Percentiles rank a stretch among this genome's conserved stretches.
Conservation (phyloP, 176 grass and related monocot species). For the Oryza rufipogon region DNA sequence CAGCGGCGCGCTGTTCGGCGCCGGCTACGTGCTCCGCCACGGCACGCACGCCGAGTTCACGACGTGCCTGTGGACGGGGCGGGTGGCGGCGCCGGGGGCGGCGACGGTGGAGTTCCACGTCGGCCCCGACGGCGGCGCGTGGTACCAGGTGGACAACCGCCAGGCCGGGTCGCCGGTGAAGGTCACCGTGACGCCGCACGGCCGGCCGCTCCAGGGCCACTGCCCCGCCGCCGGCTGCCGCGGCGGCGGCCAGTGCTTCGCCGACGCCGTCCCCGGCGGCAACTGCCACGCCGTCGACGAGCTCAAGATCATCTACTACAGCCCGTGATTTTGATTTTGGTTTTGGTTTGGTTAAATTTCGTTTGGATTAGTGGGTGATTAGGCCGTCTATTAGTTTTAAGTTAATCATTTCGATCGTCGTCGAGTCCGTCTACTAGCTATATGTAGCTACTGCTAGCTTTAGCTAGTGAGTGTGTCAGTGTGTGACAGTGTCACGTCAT, state of each 20-base stretch:
- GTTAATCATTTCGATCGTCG: no score
- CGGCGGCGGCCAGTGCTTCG: slow-evolving; percentile 2
- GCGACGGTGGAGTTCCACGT: slow-evolving; percentile 42
- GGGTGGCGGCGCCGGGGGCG: neutral
- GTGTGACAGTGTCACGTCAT: neutral
- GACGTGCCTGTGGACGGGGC: slow-evolving; percentile 42
- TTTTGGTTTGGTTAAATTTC: no score
- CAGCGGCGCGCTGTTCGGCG: slow-evolving; percentile 1
- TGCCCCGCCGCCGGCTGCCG: slow-evolving; percentile 46
- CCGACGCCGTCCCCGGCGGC: slow-evolving; percentile 22
- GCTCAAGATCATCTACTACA: slow-evolving; percentile 58
- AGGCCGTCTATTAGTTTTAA: no score
- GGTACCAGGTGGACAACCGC: slow-evolving; percentile 32
- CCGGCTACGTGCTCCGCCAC: slow-evolving; percentile 8
- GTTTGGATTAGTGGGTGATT: neutral
- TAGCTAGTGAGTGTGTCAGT: neutral
- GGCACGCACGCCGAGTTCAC: slow-evolving; percentile 42
- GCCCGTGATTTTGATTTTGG: neutral
- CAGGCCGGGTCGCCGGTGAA: neutral
- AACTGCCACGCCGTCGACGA: slow-evolving; percentile 45
- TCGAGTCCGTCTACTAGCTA: no score
- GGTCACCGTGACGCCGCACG: slow-evolving; percentile 31
- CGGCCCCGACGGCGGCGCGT: slow-evolving; percentile 40
- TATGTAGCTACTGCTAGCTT: no score
- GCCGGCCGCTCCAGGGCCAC: neutral